Evolutionary conservation across 208 protist species (phyloP), one percentile per base, ranked within the genome.

Genomic region (Trypanosoma cruzi): DNA sequence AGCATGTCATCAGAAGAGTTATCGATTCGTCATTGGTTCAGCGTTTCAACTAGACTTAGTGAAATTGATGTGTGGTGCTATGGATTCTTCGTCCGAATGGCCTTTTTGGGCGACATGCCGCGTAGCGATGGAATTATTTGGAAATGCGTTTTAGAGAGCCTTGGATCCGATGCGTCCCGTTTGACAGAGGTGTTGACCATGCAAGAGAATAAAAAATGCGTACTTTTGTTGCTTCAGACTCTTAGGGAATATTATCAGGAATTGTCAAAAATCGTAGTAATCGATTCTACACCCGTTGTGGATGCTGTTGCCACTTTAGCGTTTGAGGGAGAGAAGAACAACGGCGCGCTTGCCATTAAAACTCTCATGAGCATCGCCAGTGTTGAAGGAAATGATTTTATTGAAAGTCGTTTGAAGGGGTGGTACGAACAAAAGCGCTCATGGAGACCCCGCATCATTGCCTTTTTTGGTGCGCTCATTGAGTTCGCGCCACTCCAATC

Each of bases 371-470:
- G 52, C 18, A 65, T 73, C 14, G 60, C 67, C 20, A 55, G 26
- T 61, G 4, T 68, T 60, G 66, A 73, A 34, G 65, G 54, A 44
- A 71, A 54, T 14, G 14, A 5, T 20, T 73, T 71, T 60, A 31
- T 73, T 29, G 59, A 78, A 24, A 24, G 28, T n/a, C 59, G 54
- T 71, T 26, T 78, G 7, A 50, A 64, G 22, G 0, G 26, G 29
- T 78, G 73, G 73, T 78, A 73, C 44, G 54, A 58, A n/a, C 20
- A 64, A 57, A 73, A 63, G 32, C 46, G 55, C 24, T 62, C 24
- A 22, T 73, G 73, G 73, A 66, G 73, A 46, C 65, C 64, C 18
- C 63, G 46, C 53, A 16, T 76, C 11, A 62, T 76, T 70, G 13
- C 37, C 5, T 76, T 76, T 63, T 69, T 78, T 22, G 64, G 73